Percentiles rank a stretch among this genome's conserved stretches.
phyloP scores from a whole-genome alignment of 164 flowering plant species.

The Magnolia sinica region DNA sequence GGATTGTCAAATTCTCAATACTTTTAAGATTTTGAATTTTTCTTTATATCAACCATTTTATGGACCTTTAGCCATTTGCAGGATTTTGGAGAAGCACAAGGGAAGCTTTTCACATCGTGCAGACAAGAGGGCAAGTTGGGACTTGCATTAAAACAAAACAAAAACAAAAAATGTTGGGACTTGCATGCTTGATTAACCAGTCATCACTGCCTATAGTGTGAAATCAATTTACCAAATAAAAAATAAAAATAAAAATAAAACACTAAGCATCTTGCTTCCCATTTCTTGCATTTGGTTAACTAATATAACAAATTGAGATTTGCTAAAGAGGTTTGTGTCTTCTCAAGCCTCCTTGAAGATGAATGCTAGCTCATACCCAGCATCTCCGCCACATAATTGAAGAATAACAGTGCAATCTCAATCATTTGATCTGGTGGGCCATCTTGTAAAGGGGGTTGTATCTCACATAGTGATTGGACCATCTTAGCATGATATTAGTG shows the following conservation, averaged over 20 bases:
- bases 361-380: too few species aligned
- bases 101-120: constrained; percentile 52
- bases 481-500: neutral
- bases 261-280: too few species aligned
- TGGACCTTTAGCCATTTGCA: constrained; percentile 20
- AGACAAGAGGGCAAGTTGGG: constrained; percentile 45
- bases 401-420: neutral
- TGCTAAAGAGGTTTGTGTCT: too few species aligned
- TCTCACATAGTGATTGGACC: neutral
- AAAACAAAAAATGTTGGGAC: constrained; percentile 33
- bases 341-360: too few species aligned
- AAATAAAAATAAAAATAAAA: too few species aligned
- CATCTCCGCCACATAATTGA: neutral
- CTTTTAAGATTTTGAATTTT: neutral
- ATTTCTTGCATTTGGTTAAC: too few species aligned
- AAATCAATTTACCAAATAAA: neutral
- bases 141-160: neutral
- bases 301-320: too few species aligned
- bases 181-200: neutral
- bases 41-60: neutral
- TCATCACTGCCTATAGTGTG: neutral
- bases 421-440: neutral
- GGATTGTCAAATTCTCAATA: neutral
- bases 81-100: constrained; percentile 44
- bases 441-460: neutral